These are phyloP conservation scores for Pichia sp. DNA, from an alignment of 1,139 yeast genomes.

Conservation along the genomic window DNA sequence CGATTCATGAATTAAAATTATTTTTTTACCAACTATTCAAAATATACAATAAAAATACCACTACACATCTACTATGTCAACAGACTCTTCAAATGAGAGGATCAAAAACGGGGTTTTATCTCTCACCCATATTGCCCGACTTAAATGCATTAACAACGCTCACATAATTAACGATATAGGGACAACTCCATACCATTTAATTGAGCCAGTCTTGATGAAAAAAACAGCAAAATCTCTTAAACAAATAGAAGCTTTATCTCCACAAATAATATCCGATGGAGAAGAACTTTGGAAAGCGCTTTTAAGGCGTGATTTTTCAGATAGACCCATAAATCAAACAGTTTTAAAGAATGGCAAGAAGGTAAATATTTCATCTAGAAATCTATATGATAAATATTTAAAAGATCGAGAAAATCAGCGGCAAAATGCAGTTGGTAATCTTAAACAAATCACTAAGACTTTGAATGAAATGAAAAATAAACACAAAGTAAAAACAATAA, in stretches of 20 bases:
- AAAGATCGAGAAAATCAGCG: constrained; percentile 25
- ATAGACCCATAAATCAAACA: constrained; percentile 21
- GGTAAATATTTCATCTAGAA: constrained; percentile 20
- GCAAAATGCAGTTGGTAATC: constrained; percentile 24
- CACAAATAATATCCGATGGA: constrained; percentile 27
- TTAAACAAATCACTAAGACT: constrained; percentile 23
- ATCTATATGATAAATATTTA: constrained; percentile 24
- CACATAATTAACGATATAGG: constrained; percentile 30
- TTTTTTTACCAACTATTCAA: not conserved
- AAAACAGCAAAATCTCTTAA: constrained; percentile 29
- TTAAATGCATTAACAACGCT: constrained; percentile 28
- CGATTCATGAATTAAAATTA: too few species aligned
- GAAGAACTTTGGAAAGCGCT: constrained; percentile 30
- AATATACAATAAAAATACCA: not conserved
- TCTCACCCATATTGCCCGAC: constrained; percentile 23
- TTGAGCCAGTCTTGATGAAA: constrained; percentile 31
- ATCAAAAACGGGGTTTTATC: constrained; percentile 25
- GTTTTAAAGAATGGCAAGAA: constrained; percentile 18
- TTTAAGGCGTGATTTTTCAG: constrained; percentile 29
- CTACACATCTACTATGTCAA: not conserved
- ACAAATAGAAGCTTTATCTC: constrained; percentile 27
- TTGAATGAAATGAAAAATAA: constrained; percentile 23
- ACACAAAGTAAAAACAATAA: constrained; percentile 26
- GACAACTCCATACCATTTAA: constrained; percentile 28
- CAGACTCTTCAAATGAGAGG: not conserved